Conservation (phyloP, 2,329 filamentous ascomycete genomes). For the Graphilbum fragrans region DNA sequence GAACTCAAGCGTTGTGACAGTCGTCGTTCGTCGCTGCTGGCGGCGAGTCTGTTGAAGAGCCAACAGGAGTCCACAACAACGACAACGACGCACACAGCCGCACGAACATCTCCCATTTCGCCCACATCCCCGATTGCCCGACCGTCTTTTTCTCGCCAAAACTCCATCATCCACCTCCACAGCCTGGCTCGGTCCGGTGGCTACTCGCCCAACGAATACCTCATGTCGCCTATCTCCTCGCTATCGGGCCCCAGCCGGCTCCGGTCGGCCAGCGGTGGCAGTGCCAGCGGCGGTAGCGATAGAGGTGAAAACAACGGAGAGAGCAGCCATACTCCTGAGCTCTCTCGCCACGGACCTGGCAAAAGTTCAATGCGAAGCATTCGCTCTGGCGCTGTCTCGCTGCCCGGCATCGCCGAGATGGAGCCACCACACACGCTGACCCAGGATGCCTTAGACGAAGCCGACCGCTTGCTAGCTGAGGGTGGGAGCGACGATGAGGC, state of each 20-base stretch:
- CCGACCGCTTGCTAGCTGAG: conserved; percentile 27
- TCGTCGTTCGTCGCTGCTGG: conserved; percentile 49
- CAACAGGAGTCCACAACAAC: neutral
- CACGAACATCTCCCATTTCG: neutral
- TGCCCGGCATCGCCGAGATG: conserved; percentile 45
- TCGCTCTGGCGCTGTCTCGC: conserved; percentile 35
- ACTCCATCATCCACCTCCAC: conserved; percentile 44
- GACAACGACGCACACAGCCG: neutral
- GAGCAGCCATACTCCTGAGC: too few species aligned
- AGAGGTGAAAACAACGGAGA: too few species aligned
- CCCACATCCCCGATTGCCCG: too few species aligned
- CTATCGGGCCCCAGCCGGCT: conserved; percentile 41
- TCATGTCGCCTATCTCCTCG: conserved; percentile 57
- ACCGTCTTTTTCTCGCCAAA: conserved; percentile 19
- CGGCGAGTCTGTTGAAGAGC: too few species aligned
- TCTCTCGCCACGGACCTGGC: conserved; percentile 41
- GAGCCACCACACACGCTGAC: conserved; percentile 37
- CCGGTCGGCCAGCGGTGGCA: conserved; percentile 25
- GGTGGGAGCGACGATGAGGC: conserved; percentile 17
- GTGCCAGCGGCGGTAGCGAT: conserved; percentile 3
- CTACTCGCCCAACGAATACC: conserved; percentile 55
- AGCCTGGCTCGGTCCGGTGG: conserved; percentile 50
- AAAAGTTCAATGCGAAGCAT: conserved; percentile 40
- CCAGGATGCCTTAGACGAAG: conserved; percentile 39
- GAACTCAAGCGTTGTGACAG: conserved; percentile 61